phyloP scores from a whole-genome alignment of 2,329 filamentous ascomycete genomes.

The Colletotrichum scovillei region DNA sequence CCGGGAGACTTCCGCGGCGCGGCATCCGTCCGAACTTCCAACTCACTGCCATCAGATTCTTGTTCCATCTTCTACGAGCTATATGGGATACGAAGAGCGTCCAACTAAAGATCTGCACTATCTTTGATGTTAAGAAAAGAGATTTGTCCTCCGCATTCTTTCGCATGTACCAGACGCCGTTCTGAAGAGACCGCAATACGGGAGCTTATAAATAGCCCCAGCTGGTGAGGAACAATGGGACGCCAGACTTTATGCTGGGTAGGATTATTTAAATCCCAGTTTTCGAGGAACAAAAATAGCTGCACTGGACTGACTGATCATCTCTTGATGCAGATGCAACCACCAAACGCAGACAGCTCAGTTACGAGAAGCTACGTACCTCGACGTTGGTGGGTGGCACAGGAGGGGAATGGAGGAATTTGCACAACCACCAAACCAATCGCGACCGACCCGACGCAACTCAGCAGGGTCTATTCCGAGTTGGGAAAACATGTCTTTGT shows the following conservation, averaged over 20 bases:
- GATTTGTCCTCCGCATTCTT: background rate
- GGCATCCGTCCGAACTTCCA: background rate
- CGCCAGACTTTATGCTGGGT: background rate
- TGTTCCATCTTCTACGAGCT: background rate
- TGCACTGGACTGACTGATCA: background rate
- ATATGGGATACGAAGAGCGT: background rate
- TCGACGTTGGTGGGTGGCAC: background rate
- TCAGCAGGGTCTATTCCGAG: background rate
- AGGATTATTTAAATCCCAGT: background rate
- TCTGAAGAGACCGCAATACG: conserved; percentile 2
- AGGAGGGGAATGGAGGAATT: background rate
- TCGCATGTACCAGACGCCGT: background rate
- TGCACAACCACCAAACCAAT: background rate
- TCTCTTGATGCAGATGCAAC: conserved; percentile 7
- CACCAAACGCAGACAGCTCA: background rate
- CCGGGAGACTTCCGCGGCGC: conserved; percentile 24
- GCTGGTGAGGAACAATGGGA: background rate
- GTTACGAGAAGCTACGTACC: background rate
- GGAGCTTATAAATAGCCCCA: conserved; percentile 16
- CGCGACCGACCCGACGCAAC: background rate
- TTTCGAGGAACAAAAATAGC: background rate
- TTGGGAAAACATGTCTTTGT: background rate
- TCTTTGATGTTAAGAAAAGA: background rate
- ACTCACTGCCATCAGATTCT: background rate
- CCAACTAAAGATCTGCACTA: background rate